Base-by-base conservation (phyloP, 140 eudicot species). In the Erigeron philadelphicus region DNA sequence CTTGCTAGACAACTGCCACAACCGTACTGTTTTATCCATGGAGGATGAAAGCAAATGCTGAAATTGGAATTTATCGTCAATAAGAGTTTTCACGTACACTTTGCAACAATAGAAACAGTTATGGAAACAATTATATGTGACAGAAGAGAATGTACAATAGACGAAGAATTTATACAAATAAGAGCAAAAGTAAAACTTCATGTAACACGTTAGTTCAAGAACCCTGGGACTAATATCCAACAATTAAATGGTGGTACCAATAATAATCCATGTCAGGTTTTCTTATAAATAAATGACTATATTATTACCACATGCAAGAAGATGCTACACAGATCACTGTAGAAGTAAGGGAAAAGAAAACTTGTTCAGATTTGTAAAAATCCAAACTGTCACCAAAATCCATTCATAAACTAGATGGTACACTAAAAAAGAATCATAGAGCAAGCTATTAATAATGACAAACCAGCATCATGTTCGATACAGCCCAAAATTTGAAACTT, bases 31-130 rank as follows among this genome's bases (percentile, higher is more conserved):
- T 75, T 93, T 93, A 78, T 93, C 98, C 98, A 93, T 93, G 13
- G 98, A 93, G 57, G 98, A 93, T 74, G 98, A 93, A 48, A 93
- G 95, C 87, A 93, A 76, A 80, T 84, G 85, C 98, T 93, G 96
- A 68, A 69, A 81, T 73, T 16, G 41, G 63, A 35, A 69, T 43
- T 44, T 25, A 46, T 53, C 9, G 49, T 64, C 48, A 75, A 43
- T 55, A 46, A 13, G 60, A 23, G 45, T 45, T 25, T 31, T 54
- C 11, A 45, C 68, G 6, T 31, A 67, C 53, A 54, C n/a, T 70
- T 75, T 52, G 31, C 17, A 64, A 75, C 25, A 55, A 64, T 40
- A 63, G 21, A 23, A 19, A 71, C 71, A 63, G 11, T 38, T 12
- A 56, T 73, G 72, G 43, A 21, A 64, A 15, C 12, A 53, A 43